phyloP scores from a whole-genome alignment of 2,329 filamentous ascomycete species.

The Orbilia ellipsospora region DNA sequence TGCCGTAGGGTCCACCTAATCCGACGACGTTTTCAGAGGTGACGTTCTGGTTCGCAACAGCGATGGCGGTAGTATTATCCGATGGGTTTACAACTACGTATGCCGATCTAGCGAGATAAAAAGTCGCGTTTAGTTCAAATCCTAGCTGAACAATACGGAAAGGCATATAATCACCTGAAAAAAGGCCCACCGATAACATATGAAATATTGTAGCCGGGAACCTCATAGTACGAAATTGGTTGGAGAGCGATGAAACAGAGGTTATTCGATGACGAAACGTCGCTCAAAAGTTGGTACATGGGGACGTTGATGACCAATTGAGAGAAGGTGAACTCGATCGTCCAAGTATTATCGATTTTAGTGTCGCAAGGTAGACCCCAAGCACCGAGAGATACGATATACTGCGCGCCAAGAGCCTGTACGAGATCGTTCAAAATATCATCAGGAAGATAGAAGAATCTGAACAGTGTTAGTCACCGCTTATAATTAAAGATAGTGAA shows the following conservation, averaged over 20 bases:
- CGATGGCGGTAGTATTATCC: conserved; percentile 23
- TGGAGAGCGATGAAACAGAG: conserved; percentile 1
- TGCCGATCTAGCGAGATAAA: neutral
- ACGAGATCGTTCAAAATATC: conserved; percentile 2
- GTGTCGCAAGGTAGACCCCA: conserved; percentile 9
- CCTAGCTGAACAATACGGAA: neutral
- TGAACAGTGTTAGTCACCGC: neutral
- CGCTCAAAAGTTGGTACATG: neutral
- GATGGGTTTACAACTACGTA: conserved; percentile 27
- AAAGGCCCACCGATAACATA: conserved; percentile 22
- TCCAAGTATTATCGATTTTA: conserved; percentile 14
- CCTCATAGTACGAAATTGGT: neutral
- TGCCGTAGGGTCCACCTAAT: conserved; percentile 20
- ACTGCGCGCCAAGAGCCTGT: neutral
- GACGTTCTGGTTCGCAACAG: conserved; percentile 10
- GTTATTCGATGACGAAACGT: neutral
- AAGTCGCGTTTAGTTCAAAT: neutral
- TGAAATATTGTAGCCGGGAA: conserved; percentile 17
- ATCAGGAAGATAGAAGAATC: conserved; percentile 15
- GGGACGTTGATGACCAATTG: conserved; percentile 11
- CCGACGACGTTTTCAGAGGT: conserved; percentile 15
- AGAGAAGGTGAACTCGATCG: conserved; percentile 10
- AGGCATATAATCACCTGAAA: conserved; percentile 15
- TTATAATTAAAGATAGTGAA: no score
- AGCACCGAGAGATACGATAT: neutral